Conservation (phyloP, 129 eudicot species). For the Mikania micrantha region DNA sequence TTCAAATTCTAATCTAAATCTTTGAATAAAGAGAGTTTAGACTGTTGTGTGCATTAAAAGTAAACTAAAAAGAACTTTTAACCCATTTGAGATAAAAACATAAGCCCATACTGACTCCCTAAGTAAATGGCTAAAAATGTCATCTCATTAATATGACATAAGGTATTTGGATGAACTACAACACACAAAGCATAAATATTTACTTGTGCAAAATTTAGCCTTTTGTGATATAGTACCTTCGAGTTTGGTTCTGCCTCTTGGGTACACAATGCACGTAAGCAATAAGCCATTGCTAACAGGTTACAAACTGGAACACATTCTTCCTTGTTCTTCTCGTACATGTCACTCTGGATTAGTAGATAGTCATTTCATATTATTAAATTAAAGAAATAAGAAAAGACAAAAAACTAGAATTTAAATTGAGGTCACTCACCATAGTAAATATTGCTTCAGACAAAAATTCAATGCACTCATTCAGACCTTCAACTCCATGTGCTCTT, state of each 20-base stretch:
- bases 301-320: slow-evolving; percentile 25
- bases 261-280: slow-evolving; percentile 61
- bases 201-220: slow-evolving; percentile 20
- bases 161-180: neutral
- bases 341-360: slow-evolving; percentile 40
- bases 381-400: neutral
- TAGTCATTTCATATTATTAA: slow-evolving; percentile 13
- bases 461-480: slow-evolving; percentile 45
- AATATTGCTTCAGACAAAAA: slow-evolving; percentile 64
- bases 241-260: slow-evolving; percentile 56
- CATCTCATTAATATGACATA: neutral
- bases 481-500: slow-evolving; percentile 60
- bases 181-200: slow-evolving; percentile 4
- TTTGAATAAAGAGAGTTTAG: neutral
- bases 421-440: slow-evolving; percentile 42
- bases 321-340: slow-evolving; percentile 7
- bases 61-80: neutral
- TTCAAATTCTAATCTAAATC: neutral
- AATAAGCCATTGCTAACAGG: slow-evolving; percentile 51
- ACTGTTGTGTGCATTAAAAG: neutral
- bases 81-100: neutral
- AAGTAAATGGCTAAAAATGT: neutral
- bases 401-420: slow-evolving; percentile 1
- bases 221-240: slow-evolving; percentile 49
- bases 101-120: neutral